Conservation (phyloP, 371 early-diverging fungal species). For the Saksenaea oblongispora region DNA sequence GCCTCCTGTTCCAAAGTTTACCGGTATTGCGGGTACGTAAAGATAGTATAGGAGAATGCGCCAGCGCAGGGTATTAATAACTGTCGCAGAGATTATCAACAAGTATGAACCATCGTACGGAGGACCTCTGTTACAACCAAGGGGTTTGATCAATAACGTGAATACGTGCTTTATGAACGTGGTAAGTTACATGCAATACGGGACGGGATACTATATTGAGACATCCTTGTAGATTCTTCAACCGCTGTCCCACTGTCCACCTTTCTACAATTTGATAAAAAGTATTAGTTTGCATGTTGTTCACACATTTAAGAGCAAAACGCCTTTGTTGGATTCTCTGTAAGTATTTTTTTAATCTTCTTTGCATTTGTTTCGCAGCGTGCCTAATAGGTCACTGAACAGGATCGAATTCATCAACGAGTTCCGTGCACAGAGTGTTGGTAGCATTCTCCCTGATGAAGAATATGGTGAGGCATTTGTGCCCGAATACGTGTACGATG, state of each 20-base stretch:
- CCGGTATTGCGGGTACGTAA: conserved; percentile 47
- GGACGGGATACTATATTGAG: not conserved
- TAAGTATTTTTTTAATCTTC: conserved; percentile 41
- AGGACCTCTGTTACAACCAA: conserved; percentile 70
- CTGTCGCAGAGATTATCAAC: conserved; percentile 48
- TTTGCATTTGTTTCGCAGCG: not conserved
- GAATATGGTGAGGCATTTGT: conserved; percentile 81
- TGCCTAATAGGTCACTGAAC: not conserved
- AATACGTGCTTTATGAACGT: conserved; percentile 98
- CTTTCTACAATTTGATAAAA: conserved; percentile 85
- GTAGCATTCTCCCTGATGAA: conserved; percentile 20
- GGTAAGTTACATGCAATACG: conserved; percentile 37
- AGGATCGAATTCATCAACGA: conserved; percentile 81
- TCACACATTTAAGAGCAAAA: conserved; percentile 72
- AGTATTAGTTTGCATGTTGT: conserved; percentile 65
- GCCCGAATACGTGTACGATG: conserved; percentile 92
- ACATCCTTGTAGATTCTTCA: conserved; percentile 67
- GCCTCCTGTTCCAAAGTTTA: conserved; percentile 40
- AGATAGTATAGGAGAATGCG: not conserved
- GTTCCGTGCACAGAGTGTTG: conserved; percentile 46
- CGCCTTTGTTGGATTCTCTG: conserved; percentile 85
- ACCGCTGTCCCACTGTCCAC: conserved; percentile 84
- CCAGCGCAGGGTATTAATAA: not conserved
- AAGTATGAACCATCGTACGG: conserved; percentile 54
- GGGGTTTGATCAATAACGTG: conserved; percentile 93